Base-by-base conservation (phyloP, 2,329 filamentous ascomycete genomes). In the Alternaria arbusti region DNA sequence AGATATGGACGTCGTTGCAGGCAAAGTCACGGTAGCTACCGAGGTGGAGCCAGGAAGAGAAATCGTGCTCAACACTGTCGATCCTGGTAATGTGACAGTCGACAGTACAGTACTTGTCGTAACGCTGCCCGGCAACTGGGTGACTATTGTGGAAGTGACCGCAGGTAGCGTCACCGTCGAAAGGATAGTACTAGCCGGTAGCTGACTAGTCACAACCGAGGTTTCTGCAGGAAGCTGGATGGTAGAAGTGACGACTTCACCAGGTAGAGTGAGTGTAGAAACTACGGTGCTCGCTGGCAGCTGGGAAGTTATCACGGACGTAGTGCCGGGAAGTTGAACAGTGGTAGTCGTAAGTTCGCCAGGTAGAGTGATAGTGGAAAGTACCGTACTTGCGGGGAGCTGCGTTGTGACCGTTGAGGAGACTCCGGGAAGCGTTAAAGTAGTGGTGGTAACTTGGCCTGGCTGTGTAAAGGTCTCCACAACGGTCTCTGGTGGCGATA, bases 1-100 rank as follows among this genome's bases (percentile, higher is more conserved):
- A 1, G 69, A 70, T 0, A 72, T 45, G 2, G 72, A 65, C 0
- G 74, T 78, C 17, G 64, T 70, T 8, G 67, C 68, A 2, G 75
- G 75, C 17, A 78, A 54, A 3, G 70, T 67, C 9, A 72, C 69
- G 5, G 76, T 78, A 5, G 75, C 54, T 4, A 65, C 54, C 3
- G 46, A 50, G 5, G 56, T 70, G 2, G 66, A 57, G 22, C 52
- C 65, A 2, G 63, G 66, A 15, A 70, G 47, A 15, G 59, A 46
- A 3, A 69, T 17, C 5, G 63, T 66, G 28, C 43, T 68, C 28
- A 59, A 20, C 6, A 63, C 26, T 5, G 59, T 66, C 5, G 61
- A 60, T 4, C 54, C 67, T 6, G 67, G 55, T 13, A 67, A 23
- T 10, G 72, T 74, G 1, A 69, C 22, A 5, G 74, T 76, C 0